These are phyloP conservation scores for Kwoniella bestiolae DNA, from an alignment of 768 basidiomycete species.

Conservation along the genomic window DNA sequence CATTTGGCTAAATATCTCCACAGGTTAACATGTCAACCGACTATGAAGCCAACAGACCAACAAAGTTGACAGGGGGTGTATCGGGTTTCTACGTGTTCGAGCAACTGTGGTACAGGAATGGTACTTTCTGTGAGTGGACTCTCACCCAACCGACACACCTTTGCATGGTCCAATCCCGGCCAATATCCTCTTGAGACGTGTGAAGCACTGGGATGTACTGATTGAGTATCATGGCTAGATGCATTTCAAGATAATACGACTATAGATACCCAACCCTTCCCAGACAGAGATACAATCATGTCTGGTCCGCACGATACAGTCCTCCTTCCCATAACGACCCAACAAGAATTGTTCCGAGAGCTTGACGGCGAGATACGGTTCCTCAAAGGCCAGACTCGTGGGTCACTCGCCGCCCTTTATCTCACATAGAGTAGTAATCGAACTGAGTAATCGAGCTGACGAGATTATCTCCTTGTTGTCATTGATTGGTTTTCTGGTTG, in stretches of 20 bases:
- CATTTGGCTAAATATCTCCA: no score
- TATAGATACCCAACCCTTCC: neutral
- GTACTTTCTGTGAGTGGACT: constrained; percentile 15
- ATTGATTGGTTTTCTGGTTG: neutral
- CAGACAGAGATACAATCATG: constrained; percentile 3
- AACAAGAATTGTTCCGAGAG: neutral
- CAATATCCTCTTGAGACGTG: no score
- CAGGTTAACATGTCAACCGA: no score
- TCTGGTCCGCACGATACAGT: neutral
- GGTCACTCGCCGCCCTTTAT: neutral
- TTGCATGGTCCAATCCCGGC: no score
- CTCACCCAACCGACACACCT: no score
- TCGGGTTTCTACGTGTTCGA: constrained; percentile 18
- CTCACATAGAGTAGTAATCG: neutral
- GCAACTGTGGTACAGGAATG: constrained; percentile 14
- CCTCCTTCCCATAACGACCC: neutral
- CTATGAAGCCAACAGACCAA: no score
- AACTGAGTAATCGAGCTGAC: no score
- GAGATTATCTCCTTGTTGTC: no score
- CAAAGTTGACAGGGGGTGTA: constrained; percentile 13
- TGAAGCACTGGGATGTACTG: no score
- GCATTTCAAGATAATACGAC: neutral
- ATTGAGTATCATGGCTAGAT: no score
- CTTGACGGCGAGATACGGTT: neutral
- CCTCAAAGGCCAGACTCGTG: neutral